These are phyloP conservation scores for Aspergillus udagawae DNA, from an alignment of 2,329 filamentous ascomycete genomes.

Conservation along the genomic window DNA sequence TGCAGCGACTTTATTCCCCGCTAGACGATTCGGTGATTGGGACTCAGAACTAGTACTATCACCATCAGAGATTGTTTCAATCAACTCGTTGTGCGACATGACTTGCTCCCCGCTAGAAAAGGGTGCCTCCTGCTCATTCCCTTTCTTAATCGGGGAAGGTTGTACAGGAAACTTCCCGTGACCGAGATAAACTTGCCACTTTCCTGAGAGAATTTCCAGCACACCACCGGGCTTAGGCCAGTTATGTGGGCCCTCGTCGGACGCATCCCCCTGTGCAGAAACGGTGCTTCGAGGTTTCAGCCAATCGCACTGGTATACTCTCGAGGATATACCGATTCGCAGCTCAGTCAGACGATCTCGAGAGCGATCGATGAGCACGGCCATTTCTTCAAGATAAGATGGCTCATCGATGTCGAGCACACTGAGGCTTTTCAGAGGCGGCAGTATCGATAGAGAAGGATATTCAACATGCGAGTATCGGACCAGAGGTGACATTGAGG, in stretches of 20 bases:
- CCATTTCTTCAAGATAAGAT: slow-evolving; percentile 80
- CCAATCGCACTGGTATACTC: slow-evolving; percentile 24
- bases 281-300: slow-evolving; percentile 19
- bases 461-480: slow-evolving; percentile 64
- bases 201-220: slow-evolving; percentile 26
- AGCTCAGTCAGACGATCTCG: slow-evolving; percentile 64
- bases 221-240: slow-evolving; percentile 34
- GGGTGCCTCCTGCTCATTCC: not conserved
- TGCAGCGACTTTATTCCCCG: not conserved
- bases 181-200: slow-evolving; percentile 1
- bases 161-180: not conserved
- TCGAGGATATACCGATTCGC: slow-evolving; percentile 64
- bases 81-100: not conserved
- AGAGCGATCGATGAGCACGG: slow-evolving; percentile 69
- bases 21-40: not conserved
- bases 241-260: slow-evolving; percentile 8
- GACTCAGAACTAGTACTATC: not conserved
- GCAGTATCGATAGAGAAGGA: slow-evolving; percentile 74
- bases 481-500: slow-evolving; percentile 41
- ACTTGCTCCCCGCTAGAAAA: not conserved
- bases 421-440: slow-evolving; percentile 68
- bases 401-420: slow-evolving; percentile 79
- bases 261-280: slow-evolving; percentile 8
- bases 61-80: not conserved
- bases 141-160: slow-evolving; percentile 3